Evolutionary conservation across 257 asterid genomes (phyloP), one percentile per base, ranked within the genome.

Genomic region (Jasminum sambac): DNA sequence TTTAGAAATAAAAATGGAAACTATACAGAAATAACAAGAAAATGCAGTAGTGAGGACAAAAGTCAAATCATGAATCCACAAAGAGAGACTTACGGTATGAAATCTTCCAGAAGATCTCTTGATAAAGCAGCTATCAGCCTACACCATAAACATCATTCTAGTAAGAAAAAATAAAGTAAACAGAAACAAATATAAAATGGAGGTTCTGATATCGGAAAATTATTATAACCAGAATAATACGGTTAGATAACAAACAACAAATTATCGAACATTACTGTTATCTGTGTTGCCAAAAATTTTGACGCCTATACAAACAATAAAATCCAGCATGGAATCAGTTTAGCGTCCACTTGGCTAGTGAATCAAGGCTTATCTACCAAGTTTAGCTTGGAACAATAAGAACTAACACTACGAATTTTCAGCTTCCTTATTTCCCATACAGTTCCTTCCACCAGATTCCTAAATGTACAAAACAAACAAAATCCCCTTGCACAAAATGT

Each of bases 121-220:
- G 99, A 84, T 79, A 94, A 79, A 36, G 95, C 98, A 58, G 95
- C 91, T 78, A 94, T 73, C 84, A 94, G 80, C 87, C 99, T 94
- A 79, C 50, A 57, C 9, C 64, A 66, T 42, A 70, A 68, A 11
- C 59, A 66, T 52, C 44, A 72, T 58, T 43, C 67, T 55, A 42
- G 58, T 48, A 17, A 46, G 68, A 71, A 9, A 41, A 65, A 60
- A 61, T 58, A 48, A 36, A 55, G 39, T 48, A 59, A 70, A 64
- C 43, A 71, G 44, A 66, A 21, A 55, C 11, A 10, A n/a, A 66
- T 36, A 40, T 5, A 24, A 61, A 43, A 17, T 9, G 41, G 39
- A 40, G 10, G 34, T 40, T 62, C 39, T 19, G 66, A 64, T 17
- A 58, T 36, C 63, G 66, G 57, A 73, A 2, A 38, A 38, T 58